Evolutionary conservation across 2,329 filamentous ascomycete species (phyloP).

Genomic region (Microcera coccophila): DNA sequence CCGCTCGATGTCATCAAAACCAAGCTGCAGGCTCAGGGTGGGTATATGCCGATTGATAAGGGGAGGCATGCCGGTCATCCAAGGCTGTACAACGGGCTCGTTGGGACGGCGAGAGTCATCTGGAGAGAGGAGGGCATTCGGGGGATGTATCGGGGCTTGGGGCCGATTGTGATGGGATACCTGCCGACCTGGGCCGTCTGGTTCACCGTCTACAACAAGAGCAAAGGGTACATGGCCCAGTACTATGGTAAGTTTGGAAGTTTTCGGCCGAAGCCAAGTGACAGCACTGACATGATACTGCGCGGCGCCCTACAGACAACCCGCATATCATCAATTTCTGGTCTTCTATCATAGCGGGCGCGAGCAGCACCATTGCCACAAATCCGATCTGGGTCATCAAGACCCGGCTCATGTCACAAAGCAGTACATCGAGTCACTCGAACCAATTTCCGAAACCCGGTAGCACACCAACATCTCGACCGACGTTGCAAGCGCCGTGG

Average conservation of each 20-base stretch:
- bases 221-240: constrained; percentile 68
- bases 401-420: constrained; percentile 95
- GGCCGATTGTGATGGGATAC: constrained; percentile 92
- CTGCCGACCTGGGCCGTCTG: constrained; percentile 98
- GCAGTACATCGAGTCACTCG: constrained; percentile 47
- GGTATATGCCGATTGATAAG: constrained; percentile 58
- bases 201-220: constrained; percentile 92
- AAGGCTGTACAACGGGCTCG: constrained; percentile 75
- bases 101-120: constrained; percentile 82
- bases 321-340: constrained; percentile 76
- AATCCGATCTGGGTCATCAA: constrained; percentile 99
- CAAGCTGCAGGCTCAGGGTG: constrained; percentile 91
- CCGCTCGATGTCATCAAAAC: constrained; percentile 99
- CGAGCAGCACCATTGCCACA: constrained; percentile 87
- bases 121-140: constrained; percentile 83
- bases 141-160: constrained; percentile 88
- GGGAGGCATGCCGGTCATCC: constrained; percentile 47
- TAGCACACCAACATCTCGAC: constrained; percentile 53
- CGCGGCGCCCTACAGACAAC: constrained; percentile 52
- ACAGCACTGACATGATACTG: neutral
- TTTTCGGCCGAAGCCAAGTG: neutral
- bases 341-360: constrained; percentile 86
- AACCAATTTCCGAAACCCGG: constrained; percentile 44
- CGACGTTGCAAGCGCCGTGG: constrained; percentile 67
- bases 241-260: constrained; percentile 54